Evolutionary conservation across 176 grass and related monocot genomes (phyloP), one percentile per base, ranked within the genome.

Genomic region (Cocos nucifera): DNA sequence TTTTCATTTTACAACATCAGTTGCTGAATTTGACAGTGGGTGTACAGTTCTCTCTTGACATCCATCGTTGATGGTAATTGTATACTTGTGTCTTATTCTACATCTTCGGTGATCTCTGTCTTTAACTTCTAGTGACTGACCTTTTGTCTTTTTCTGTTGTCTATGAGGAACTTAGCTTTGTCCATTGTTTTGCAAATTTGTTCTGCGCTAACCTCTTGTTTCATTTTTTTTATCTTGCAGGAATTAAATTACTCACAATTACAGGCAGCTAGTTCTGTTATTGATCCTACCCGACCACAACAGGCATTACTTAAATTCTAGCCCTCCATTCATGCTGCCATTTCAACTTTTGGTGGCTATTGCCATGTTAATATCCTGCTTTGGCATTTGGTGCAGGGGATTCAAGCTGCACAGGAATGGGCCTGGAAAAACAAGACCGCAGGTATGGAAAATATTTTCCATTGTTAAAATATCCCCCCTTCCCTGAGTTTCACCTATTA

Each of bases 201-300:
- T 67, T 51, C 69, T 19, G 30, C 4, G 28, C 28, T 35, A 19
- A 56, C 51, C 26, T 55, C 26, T 32, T 21, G 58, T 32, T 49
- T 63, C 23, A 50, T 72, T 51, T 20, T 39, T 64, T 77, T 3
- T 23, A 23, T 73, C 10, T 70, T 79, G 22, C 72, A 93, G 82
- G 94, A 98, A 20, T 54, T 87, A 59, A 93, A 81, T 63, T 93
- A 86, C 79, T 64, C 74, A 53, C 82, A 86, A 72, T 52, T 89
- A 67, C 88, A 92, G 71, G 53, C 82, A 49, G 25, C 71, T 65
- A 82, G 82, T 65, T 51, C 70, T 74, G 66, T 58, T 54, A 77
- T 87, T 65, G 93, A 92, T 74, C 63, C 85, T 65, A 82, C 52
- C 64, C 73, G 74, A 81, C 69, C 83, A 50, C 93, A 81, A 54